Percentiles rank a stretch among this genome's conserved stretches.
Conservation (phyloP, 23 red algal genomes). For the Gracilaria domingensis region DNA sequence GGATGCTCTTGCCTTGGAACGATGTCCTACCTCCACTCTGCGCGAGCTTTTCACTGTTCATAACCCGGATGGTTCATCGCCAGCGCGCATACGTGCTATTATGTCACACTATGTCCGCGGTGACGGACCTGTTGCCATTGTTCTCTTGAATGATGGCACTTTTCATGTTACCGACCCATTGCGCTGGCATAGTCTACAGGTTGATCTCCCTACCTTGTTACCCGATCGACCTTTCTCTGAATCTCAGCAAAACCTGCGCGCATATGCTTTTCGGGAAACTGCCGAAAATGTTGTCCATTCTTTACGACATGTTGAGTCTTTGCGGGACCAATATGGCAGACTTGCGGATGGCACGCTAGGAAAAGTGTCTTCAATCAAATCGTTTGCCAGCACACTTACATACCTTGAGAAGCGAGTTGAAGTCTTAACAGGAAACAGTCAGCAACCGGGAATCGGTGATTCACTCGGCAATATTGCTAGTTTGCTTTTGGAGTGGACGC, state of each 20-base stretch:
- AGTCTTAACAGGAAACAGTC: conserved; percentile 14
- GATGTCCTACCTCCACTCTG: conserved; percentile 6
- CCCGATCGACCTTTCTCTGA: not conserved
- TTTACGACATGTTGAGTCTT: not conserved
- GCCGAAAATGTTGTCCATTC: conserved; percentile 44
- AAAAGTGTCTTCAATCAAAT: conserved; percentile 15
- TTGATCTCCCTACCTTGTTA: not conserved
- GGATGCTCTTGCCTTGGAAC: conserved; percentile 39
- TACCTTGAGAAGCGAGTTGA: conserved; percentile 48
- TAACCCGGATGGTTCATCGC: not conserved
- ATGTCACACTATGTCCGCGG: conserved; percentile 35
- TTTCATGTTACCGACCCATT: conserved; percentile 60
- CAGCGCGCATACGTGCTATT: conserved; percentile 11
- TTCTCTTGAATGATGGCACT: conserved; percentile 15
- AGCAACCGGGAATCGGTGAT: conserved; percentile 54
- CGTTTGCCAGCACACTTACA: conserved; percentile 22
- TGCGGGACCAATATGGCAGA: conserved; percentile 11
- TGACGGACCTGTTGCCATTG: conserved; percentile 63
- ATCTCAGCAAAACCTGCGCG: conserved; percentile 18
- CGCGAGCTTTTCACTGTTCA: conserved; percentile 41
- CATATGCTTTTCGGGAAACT: conserved; percentile 19
- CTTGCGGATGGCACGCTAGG: conserved; percentile 52
- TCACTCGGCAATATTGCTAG: conserved; percentile 20
- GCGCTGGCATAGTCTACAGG: conserved; percentile 44
- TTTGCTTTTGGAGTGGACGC: conserved; percentile 45